Percentiles rank a stretch among this genome's conserved stretches.
phyloP scores from a whole-genome alignment of 1,139 yeast species.

The Zygoascus sp. region DNA sequence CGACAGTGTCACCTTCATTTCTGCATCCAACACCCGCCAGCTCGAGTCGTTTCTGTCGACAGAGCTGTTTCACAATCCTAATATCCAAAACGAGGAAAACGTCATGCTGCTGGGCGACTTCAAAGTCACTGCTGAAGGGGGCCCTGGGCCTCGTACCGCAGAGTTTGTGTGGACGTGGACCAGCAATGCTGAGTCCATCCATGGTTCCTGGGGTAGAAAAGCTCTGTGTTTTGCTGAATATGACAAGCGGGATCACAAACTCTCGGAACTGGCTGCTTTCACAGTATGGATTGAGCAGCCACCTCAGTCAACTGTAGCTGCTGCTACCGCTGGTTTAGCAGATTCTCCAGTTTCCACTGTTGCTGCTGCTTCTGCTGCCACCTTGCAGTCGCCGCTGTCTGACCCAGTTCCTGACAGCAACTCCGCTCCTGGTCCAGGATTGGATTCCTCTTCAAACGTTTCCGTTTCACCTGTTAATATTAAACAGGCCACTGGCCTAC shows the following conservation, averaged over 20 bases:
- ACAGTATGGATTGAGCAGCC: constrained; percentile 32
- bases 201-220: constrained; percentile 11
- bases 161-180: constrained; percentile 15
- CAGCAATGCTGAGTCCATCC: not conserved
- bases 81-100: constrained; percentile 38
- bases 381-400: too few relatives aligned
- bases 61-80: constrained; percentile 40
- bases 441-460: not conserved
- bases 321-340: too few relatives aligned
- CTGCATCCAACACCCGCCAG: constrained; percentile 29
- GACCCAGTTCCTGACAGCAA: too few relatives aligned
- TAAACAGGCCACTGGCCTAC: not conserved
- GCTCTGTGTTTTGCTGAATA: constrained; percentile 39
- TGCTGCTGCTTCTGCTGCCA: not conserved
- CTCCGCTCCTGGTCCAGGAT: not conserved
- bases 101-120: constrained; percentile 38
- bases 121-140: constrained; percentile 13
- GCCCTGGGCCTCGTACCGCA: constrained; percentile 13
- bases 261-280: constrained; percentile 34
- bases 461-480: constrained; percentile 1
- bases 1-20: constrained; percentile 34
- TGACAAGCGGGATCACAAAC: constrained; percentile 35
- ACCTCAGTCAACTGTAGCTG: not conserved
- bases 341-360: too few relatives aligned
- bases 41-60: constrained; percentile 35